Evolutionary conservation across 2,329 filamentous ascomycete species (phyloP), one percentile per base, ranked within the genome.

Genomic region (Dactylellina drechsleri): DNA sequence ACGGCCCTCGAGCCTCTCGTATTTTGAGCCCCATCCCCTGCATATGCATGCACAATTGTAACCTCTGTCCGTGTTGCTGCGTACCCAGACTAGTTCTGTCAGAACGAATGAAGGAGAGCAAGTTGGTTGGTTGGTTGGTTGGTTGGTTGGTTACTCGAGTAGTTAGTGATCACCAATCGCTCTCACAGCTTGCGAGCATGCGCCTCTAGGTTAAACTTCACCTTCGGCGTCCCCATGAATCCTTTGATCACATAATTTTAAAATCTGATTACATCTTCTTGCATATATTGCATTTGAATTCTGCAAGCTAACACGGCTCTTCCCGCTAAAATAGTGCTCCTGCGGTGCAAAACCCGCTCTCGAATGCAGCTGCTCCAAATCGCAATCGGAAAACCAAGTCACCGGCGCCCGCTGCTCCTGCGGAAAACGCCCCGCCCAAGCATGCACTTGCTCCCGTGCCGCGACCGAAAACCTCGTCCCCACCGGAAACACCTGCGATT

Each of bases 371-470:
- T 75, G 71, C 64, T 50, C 56, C 15, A 59, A 60, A 15, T 61
- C 71, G 12, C 26, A 47, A 20, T 49, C 64, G 43, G 71, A 75
- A 56, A 75, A 75, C 64, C 64, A 75, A 60, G 71, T 68, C 58
- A 50, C 71, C 52, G 71, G 71, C 36, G 71, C 71, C 53, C 64
- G 71, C 20, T 75, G 71, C 47, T 68, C 64, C 1, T 75, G 71
- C 59, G 71, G 71, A 6, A 75, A 75, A 68, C 71, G 71, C 47
- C 71, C 71, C 52, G 71, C 71, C 2, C 71, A 75, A 43, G 71
- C 71, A 7, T 75, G 71, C 52, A 75, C 71, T 31, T 75, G 71
- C 53, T 67, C 61, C 40, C 71, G 71, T 43, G 64, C 71, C 6
- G 52, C 64, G 4, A 40, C 58, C 5, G 71, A 75, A 28, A 75